A percentile compares a stretch with the other conserved stretches of the same genome.
Evolutionary conservation across 345 rosid species (phyloP).

Genomic region (Murraya koenigii): DNA sequence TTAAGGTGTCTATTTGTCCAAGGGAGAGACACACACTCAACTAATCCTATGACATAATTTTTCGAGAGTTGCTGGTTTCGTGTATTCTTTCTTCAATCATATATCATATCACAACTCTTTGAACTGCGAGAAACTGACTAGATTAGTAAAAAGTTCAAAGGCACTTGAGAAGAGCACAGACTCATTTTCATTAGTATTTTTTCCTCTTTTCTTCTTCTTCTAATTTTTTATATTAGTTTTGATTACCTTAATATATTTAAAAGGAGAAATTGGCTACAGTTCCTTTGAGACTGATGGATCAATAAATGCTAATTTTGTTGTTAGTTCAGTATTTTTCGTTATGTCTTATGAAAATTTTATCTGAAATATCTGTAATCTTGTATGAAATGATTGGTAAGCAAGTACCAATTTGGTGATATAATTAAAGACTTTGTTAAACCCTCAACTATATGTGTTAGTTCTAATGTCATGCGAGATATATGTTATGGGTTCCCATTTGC

Average conservation of each 20-base stretch:
- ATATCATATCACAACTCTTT: no score
- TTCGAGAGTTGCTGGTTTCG: background rate
- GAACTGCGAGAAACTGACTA: background rate
- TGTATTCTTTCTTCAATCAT: background rate
- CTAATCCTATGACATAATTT: background rate
- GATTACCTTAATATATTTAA: no score
- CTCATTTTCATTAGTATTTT: background rate
- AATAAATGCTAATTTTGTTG: background rate
- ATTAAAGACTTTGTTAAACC: background rate
- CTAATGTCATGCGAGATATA: background rate
- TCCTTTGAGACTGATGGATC: background rate
- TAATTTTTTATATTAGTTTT: no score
- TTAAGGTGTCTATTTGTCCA: background rate
- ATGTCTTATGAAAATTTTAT: background rate
- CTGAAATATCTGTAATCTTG: background rate
- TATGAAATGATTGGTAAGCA: background rate
- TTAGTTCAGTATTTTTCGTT: background rate
- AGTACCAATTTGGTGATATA: no score
- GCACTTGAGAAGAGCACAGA: no score
- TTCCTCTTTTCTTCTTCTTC: background rate
- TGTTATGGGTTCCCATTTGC: background rate
- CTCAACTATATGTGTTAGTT: background rate
- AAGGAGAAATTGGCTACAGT: background rate
- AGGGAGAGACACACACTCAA: background rate
- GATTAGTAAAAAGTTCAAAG: background rate